Conservation (phyloP, 2,329 filamentous ascomycete species). For the Venturia effusa region DNA sequence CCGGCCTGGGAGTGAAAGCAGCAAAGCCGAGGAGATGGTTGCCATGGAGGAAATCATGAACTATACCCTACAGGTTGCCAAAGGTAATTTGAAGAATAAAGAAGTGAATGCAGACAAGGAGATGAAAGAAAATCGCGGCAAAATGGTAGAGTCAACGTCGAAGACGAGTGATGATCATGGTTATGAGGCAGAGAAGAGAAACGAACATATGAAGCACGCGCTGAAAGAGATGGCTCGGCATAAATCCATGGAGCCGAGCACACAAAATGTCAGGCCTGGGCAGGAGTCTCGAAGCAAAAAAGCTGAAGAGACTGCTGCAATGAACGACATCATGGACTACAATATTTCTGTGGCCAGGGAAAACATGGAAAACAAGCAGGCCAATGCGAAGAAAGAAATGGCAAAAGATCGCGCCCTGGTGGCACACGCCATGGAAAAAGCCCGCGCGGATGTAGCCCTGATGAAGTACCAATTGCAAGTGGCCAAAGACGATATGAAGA, state of each 20-base stretch:
- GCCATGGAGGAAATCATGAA: neutral
- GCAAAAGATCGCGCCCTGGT: neutral
- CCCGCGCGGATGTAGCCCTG: neutral
- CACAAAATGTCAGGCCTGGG: neutral
- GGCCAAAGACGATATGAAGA: neutral
- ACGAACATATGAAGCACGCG: neutral
- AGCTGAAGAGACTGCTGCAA: neutral
- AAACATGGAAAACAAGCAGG: neutral
- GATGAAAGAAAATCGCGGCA: neutral
- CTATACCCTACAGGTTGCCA: neutral
- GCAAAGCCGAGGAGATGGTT: neutral
- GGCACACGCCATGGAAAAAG: neutral
- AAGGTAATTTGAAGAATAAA: neutral
- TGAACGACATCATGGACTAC: neutral
- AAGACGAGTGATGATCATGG: neutral
- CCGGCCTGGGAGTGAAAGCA: neutral
- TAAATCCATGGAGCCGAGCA: neutral
- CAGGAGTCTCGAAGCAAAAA: neutral
- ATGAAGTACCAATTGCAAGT: neutral
- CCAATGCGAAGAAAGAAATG: neutral
- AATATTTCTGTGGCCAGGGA: neutral
- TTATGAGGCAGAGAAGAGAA: neutral
- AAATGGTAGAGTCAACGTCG: neutral
- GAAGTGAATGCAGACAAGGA: neutral
- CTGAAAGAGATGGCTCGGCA: neutral